phyloP scores from a whole-genome alignment of 2,329 filamentous ascomycete genomes.

The Diplodia corticola region DNA sequence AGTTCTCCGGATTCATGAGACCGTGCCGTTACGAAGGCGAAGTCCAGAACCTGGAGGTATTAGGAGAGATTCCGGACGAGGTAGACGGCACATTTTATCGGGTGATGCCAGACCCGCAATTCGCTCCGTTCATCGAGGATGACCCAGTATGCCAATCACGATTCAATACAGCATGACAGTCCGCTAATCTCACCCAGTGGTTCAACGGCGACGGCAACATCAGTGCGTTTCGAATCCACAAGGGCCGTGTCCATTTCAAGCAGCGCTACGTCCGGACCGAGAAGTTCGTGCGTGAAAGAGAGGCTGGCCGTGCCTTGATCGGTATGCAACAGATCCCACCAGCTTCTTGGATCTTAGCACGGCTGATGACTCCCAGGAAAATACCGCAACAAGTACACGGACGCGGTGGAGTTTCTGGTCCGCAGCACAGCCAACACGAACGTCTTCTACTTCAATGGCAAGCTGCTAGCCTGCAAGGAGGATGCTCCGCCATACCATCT shows the following conservation, averaged over 20 bases:
- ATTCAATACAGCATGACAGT: neutral
- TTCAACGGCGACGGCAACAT: slow-evolving; percentile 47
- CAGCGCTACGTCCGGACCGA: slow-evolving; percentile 45
- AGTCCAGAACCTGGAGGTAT: slow-evolving; percentile 33
- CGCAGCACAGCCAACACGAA: slow-evolving; percentile 36
- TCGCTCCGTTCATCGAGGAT: slow-evolving; percentile 37
- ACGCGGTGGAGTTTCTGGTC: slow-evolving; percentile 38
- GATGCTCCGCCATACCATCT: slow-evolving; percentile 26
- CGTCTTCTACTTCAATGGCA: slow-evolving; percentile 26
- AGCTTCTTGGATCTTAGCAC: neutral
- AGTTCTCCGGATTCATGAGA: slow-evolving; percentile 28
- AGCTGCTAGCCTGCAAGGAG: slow-evolving; percentile 27
- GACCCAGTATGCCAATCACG: slow-evolving; percentile 31
- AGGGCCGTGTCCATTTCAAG: slow-evolving; percentile 39
- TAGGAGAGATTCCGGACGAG: slow-evolving; percentile 34
- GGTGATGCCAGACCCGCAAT: slow-evolving; percentile 52
- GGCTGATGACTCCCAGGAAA: slow-evolving; percentile 24
- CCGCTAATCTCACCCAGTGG: neutral
- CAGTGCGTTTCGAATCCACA: slow-evolving; percentile 39
- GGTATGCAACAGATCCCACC: slow-evolving; percentile 26
- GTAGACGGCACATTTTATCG: slow-evolving; percentile 43
- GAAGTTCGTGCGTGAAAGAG: slow-evolving; percentile 42
- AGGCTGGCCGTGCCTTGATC: slow-evolving; percentile 38
- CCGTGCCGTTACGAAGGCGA: slow-evolving; percentile 46
- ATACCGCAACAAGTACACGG: slow-evolving; percentile 45